Evolutionary conservation across 345 rosid genomes (phyloP), one percentile per base, ranked within the genome.

Genomic region (Citrus hindsii): DNA sequence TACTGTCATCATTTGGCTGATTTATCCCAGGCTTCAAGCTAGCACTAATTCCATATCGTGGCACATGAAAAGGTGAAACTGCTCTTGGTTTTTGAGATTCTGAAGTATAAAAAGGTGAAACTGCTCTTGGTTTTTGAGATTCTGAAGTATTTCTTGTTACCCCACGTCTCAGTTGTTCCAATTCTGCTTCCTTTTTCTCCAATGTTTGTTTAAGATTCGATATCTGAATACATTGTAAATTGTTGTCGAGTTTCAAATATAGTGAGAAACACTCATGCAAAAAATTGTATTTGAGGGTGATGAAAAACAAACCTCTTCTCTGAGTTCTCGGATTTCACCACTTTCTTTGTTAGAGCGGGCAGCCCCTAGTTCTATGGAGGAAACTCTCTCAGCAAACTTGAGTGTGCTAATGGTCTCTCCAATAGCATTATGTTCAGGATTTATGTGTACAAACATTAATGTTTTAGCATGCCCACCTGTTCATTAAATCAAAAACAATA

Each of bases 401-500:
- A 96, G 95, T 1, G 99, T 96, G 79, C 99, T 96, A 38, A 96
- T 82, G 7, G 99, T 96, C 89, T 96, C 99, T 6, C 97, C 97
- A 81, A 88, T 77, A 35, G 97, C 86, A 82, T 90, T 89, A 46
- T 89, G 80, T 82, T 96, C 98, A 16, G 99, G 98, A 79, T 90
- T 96, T 81, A 96, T 87, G 80, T 96, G 98, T 28, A 92, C 99
- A 83, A 94, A 92, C 98, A 96, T 96, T 69, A 96, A 86, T 6
- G 98, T 92, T 86, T 96, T 96, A 55, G 99, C 99, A 63, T 96
- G 99, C 14, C 99, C 99, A 77, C 99, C 99, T 96, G 69, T 71
- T 71, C 14, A 51, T 12, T 65, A 9, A 55, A 75, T 64, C 18
- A 25, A 76, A 71, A 38, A 19, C 9, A n/a, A 37, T n/a, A 13